Conservation (phyloP, 2,329 filamentous ascomycete genomes). For the Curvularia sp. region DNA sequence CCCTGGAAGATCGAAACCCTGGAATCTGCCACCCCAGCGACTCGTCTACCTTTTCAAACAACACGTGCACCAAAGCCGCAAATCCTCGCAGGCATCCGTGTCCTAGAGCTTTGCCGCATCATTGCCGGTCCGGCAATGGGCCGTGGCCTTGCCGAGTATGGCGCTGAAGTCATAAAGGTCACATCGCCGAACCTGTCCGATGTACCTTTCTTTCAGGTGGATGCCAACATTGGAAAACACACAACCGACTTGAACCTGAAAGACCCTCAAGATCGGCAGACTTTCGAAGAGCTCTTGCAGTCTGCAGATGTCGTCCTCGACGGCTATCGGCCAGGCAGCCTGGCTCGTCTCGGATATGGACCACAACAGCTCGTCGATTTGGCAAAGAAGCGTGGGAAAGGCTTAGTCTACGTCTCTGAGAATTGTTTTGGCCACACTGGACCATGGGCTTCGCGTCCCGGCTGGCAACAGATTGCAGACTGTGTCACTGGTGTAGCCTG, state of each 20-base stretch:
- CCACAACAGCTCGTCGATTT: slow-evolving; percentile 61
- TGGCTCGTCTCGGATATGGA: slow-evolving; percentile 70
- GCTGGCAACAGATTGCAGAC: slow-evolving; percentile 77
- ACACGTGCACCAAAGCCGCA: slow-evolving; percentile 48
- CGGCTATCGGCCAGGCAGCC: slow-evolving; percentile 71
- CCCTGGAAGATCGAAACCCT: slow-evolving; percentile 60
- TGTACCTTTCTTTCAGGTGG: slow-evolving; percentile 74
- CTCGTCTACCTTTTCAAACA: slow-evolving; percentile 54
- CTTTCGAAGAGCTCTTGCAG: slow-evolving; percentile 66
- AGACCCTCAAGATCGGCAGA: slow-evolving; percentile 57
- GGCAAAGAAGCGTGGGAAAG: slow-evolving; percentile 63
- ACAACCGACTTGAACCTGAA: slow-evolving; percentile 69
- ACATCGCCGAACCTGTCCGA: slow-evolving; percentile 72
- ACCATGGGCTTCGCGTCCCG: slow-evolving; percentile 68
- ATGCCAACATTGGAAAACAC: slow-evolving; percentile 75
- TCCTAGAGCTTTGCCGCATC: slow-evolving; percentile 76
- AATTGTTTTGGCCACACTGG: slow-evolving; percentile 73
- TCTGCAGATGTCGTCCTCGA: slow-evolving; percentile 72
- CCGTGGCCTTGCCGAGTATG: slow-evolving; percentile 75
- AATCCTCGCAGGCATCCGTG: slow-evolving; percentile 67
- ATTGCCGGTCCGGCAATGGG: slow-evolving; percentile 78
- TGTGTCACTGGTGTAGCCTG: slow-evolving; percentile 67
- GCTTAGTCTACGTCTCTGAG: slow-evolving; percentile 72
- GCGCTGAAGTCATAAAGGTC: slow-evolving; percentile 75
- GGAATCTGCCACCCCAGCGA: slow-evolving; percentile 59